Base-by-base conservation (phyloP, 148 eudicot genomes). In the Pharnaceum exiguum region DNA sequence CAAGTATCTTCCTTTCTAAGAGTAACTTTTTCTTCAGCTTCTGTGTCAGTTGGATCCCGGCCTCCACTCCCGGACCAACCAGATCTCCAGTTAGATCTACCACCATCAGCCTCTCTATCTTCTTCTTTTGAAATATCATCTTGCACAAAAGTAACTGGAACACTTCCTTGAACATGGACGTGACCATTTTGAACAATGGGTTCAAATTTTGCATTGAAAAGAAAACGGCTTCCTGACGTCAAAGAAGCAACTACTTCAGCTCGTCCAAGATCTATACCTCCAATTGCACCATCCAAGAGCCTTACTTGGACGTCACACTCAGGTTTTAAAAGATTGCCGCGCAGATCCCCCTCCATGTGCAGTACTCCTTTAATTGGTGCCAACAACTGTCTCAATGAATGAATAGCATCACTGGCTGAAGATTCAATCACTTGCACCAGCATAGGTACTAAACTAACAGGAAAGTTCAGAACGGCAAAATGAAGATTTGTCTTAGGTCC, bases 271-370 rank as follows among this genome's bases (percentile, higher is more conserved):
- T 94, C 99, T 43, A 94, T 79, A 45, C 99, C 99, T 48, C 96
- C 99, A 62, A 94, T 71, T 33, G 96, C 89, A 54, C 99, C 99
- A 79, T 94, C 99, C 28, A 94, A 74, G 61, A 94, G 87, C 77
- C 99, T 86, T 50, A 94, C 89, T 79, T 94, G 99, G 55, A 94
- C 93, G 77, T 94, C 99, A 66, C 99, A 94, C 80, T 89, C 99
- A 10, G 99, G 99, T 80, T 89, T 94, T 28, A 77, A 73, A 35
- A 94, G 82, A 80, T 71, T 94, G 54, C 99, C 99, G 65, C 96
- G 79, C 26, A 94, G 85, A 80, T 94, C 99, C 45, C 99, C 99
- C 71, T 94, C 99, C 99, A 94, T 94, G 75, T 94, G 96, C 54
- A 94, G 82, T 62, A 82, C 86, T 42, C 99, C 99, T 69, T 75